A percentile compares a stretch with the other conserved stretches of the same genome.
phyloP scores from a whole-genome alignment of 2,329 filamentous ascomycete genomes.

The Fonsecaea erecta region DNA sequence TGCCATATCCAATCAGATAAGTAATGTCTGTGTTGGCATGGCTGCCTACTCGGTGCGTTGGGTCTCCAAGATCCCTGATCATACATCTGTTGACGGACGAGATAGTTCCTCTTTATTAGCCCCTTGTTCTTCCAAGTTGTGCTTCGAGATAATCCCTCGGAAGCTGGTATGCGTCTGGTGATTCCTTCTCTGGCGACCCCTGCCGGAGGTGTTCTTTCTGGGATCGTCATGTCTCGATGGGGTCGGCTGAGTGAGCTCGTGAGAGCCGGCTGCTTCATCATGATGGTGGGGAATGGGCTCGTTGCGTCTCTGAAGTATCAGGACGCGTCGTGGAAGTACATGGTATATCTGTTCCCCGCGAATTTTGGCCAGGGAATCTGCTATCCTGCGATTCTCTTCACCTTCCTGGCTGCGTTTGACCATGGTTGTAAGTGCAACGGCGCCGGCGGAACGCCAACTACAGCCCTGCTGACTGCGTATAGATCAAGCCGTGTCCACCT shows the following conservation, averaged over 20 bases:
- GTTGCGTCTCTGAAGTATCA: slow-evolving; percentile 49
- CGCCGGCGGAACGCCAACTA: background rate
- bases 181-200: slow-evolving; percentile 54
- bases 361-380: slow-evolving; percentile 55
- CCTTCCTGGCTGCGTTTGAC: slow-evolving; percentile 65
- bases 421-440: slow-evolving; percentile 57
- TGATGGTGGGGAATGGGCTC: slow-evolving; percentile 51
- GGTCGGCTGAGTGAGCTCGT: slow-evolving; percentile 50
- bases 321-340: slow-evolving; percentile 52
- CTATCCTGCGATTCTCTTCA: slow-evolving; percentile 60
- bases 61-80: background rate
- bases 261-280: slow-evolving; percentile 47
- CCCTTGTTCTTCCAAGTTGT: slow-evolving; percentile 53
- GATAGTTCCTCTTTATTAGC: slow-evolving; percentile 53
- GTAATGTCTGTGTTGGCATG: slow-evolving; percentile 66
- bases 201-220: slow-evolving; percentile 51
- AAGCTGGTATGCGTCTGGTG: slow-evolving; percentile 50
- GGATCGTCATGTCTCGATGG: slow-evolving; percentile 55
- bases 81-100: background rate
- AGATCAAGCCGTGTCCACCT: slow-evolving; percentile 68
- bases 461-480: background rate
- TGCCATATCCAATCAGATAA: slow-evolving; percentile 60
- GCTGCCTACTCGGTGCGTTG: slow-evolving; percentile 64
- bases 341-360: slow-evolving; percentile 52
- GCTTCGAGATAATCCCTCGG: slow-evolving; percentile 50